phyloP scores from a whole-genome alignment of 768 basidiomycete species.

The Inosperma sp. region DNA sequence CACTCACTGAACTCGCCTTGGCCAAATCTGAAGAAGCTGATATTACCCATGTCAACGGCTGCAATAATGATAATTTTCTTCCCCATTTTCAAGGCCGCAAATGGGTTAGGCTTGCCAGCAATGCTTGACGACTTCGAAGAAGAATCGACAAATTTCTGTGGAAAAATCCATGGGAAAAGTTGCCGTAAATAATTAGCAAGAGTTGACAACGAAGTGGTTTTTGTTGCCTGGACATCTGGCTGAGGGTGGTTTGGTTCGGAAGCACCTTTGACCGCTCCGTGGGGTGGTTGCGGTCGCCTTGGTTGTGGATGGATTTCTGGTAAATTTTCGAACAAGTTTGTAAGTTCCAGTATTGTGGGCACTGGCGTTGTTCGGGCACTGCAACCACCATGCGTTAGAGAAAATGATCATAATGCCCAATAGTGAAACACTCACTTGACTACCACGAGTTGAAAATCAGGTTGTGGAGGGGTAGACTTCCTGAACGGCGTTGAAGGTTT shows the following conservation, averaged over 20 bases:
- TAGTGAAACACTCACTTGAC: conserved; percentile 57
- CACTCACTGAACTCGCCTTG: conserved; percentile 82
- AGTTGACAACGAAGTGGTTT: conserved; percentile 9
- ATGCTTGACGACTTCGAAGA: conserved; percentile 15
- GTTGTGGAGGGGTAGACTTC: conserved; percentile 68
- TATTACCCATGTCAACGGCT: conserved; percentile 81
- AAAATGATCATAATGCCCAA: not conserved
- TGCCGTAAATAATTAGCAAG: conserved; percentile 10
- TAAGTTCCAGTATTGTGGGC: conserved; percentile 76
- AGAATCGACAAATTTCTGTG: conserved; percentile 5
- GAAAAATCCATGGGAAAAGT: conserved; percentile 27
- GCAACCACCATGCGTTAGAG: not conserved
- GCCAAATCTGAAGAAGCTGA: conserved; percentile 85
- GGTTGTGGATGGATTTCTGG: conserved; percentile 59
- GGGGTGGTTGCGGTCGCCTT: conserved; percentile 11
- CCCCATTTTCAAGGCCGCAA: conserved; percentile 76
- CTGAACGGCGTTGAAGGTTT: conserved; percentile 85
- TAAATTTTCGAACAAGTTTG: conserved; percentile 62
- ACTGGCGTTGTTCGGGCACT: conserved; percentile 82
- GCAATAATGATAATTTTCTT: conserved; percentile 82
- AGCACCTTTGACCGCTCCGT: not conserved
- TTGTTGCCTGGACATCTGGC: not conserved
- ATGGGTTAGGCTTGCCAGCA: conserved; percentile 58
- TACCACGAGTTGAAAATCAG: conserved; percentile 84
- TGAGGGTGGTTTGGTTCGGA: not conserved